Evolutionary conservation across 805 yeast species (phyloP).

Genomic region (Vanderwaltozyma yarrowii): DNA sequence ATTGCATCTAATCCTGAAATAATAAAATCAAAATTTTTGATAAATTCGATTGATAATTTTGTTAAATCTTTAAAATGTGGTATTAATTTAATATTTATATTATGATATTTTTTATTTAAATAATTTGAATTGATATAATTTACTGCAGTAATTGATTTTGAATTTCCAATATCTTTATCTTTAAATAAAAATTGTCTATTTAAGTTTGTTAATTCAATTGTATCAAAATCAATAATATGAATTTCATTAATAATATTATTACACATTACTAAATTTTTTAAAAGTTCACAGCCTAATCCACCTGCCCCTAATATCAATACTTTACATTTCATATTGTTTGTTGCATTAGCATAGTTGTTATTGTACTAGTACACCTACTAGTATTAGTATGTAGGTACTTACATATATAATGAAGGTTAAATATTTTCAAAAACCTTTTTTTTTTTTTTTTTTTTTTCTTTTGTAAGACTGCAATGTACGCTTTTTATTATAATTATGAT

Average conservation of each 20-base stretch:
- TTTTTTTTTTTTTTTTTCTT: too few relatives aligned
- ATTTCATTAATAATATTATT: slow-evolving; percentile 49
- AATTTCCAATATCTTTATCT: slow-evolving; percentile 68
- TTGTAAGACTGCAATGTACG: too few relatives aligned
- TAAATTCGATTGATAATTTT: slow-evolving; percentile 51
- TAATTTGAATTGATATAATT: slow-evolving; percentile 40
- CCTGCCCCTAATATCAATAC: slow-evolving; percentile 89
- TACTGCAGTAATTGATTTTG: slow-evolving; percentile 75
- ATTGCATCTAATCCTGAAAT: slow-evolving; percentile 85
- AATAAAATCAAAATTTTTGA: slow-evolving; percentile 57
- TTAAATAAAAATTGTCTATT: slow-evolving; percentile 86
- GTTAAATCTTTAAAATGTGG: slow-evolving; percentile 61
- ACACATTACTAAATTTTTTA: slow-evolving; percentile 65
- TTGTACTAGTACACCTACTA: not conserved
- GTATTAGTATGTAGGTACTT: not conserved
- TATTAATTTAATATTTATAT: slow-evolving; percentile 31
- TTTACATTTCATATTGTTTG: slow-evolving; percentile 18
- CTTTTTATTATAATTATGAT: too few relatives aligned
- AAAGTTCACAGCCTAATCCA: slow-evolving; percentile 85
- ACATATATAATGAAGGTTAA: too few relatives aligned
- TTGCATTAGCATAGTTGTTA: not conserved
- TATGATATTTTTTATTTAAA: not conserved
- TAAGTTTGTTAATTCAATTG: slow-evolving; percentile 81
- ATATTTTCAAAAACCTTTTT: too few relatives aligned
- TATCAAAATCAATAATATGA: slow-evolving; percentile 83